Base-by-base conservation (phyloP, 139 green algal species). In the Coelastrella sp. region DNA sequence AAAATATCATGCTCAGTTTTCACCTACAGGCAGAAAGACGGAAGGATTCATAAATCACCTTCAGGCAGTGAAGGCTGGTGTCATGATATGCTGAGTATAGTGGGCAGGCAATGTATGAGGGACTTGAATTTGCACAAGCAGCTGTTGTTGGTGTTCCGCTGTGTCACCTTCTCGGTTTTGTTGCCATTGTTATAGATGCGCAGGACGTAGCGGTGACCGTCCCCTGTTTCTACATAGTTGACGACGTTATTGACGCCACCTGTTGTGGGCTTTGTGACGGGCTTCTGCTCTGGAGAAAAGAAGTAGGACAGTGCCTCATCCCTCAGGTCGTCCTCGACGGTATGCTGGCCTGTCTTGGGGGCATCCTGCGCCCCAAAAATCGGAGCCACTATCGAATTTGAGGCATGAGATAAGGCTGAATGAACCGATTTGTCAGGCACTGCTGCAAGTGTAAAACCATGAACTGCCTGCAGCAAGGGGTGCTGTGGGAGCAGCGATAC, bases 181-280 rank as follows among this genome's bases (percentile, higher is more conserved):
- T 92, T 92, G 35, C 93, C 93, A 70, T 95, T 95, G 89, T 95
- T 95, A 89, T 95, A 95, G 68, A 95, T 92, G 80, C 93, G 92
- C 80, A 95, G 82, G 25, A 95, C 68, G 74, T 94, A 95, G 17
- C 87, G 78, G 76, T 93, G 35, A 17, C 93, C 93, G 49, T 90
- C 83, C 9, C 66, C 57, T 12, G 92, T 93, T n/a, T 92, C 73
- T 8, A 95, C 90, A 35, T 94, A 95, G 76, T 93, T 87, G 49
- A 91, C 78, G 4, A 92, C 87, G 85, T 94, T 94, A 86, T 95
- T 95, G n/a, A 95, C 93, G 22, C 93, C 93, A 24, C 92, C 92
- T 65, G 87, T 87, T 61, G 91, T 93, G n/a, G 88, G 85, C 0
- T 80, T 88, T 25, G 25, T 88, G 8, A 19, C 75, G 7, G 86